Evolutionary conservation across 108 stramenopile genomes (phyloP).

Genomic region (Cyclotella baltica): DNA sequence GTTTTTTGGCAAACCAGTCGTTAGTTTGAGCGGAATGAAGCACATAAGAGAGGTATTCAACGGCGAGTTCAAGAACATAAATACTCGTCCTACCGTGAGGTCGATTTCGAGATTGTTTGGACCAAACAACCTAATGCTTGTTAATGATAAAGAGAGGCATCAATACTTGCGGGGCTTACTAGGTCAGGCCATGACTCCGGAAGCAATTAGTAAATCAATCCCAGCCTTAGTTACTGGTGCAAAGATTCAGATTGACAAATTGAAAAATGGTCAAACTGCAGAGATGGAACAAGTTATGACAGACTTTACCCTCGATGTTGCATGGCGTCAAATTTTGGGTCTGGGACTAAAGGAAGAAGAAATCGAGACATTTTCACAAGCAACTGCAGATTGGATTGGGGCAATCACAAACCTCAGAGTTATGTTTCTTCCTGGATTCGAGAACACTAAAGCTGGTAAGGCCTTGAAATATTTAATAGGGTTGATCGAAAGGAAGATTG

Average conservation of each 20-base stretch:
- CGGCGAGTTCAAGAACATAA: conserved; percentile 48
- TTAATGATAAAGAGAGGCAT: conserved; percentile 33
- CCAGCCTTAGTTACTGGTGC: conserved; percentile 42
- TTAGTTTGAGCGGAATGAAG: conserved; percentile 45
- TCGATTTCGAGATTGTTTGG: conserved; percentile 27
- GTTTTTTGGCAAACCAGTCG: conserved; percentile 37
- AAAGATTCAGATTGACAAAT: conserved; percentile 28
- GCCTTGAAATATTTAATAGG: conserved; percentile 41
- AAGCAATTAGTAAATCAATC: conserved; percentile 34
- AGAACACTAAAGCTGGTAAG: conserved; percentile 14
- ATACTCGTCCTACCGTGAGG: conserved; percentile 10
- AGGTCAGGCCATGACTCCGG: conserved; percentile 50
- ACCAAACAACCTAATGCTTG: conserved; percentile 23
- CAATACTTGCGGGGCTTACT: conserved; percentile 40
- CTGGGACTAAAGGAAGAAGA: conserved; percentile 55
- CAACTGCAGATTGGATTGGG: conserved; percentile 51
- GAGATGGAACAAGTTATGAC: conserved; percentile 37
- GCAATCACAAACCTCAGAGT: conserved; percentile 24
- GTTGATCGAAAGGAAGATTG: conserved; percentile 56
- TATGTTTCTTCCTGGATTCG: conserved; percentile 8
- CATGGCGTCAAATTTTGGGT: conserved; percentile 56
- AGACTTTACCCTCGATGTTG: conserved; percentile 54
- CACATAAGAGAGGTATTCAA: conserved; percentile 50
- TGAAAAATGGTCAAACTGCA: background rate
- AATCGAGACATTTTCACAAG: conserved; percentile 33